Evolutionary conservation across 257 asterid genomes (phyloP).

Genomic region (Solanum raphanifolium): DNA sequence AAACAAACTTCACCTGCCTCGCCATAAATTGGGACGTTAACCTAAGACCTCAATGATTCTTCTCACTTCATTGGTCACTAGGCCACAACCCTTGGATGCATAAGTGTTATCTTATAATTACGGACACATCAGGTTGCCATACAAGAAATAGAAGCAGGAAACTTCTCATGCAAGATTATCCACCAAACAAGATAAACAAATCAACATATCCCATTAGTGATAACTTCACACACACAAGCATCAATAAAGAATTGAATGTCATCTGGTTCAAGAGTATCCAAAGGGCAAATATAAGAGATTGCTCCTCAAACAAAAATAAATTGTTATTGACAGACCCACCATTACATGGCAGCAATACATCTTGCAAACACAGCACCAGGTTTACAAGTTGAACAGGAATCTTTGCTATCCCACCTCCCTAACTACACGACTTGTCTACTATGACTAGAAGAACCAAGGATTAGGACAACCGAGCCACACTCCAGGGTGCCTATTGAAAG

Average conservation of each 20-base stretch:
- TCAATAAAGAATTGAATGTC: neutral
- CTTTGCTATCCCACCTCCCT: neutral
- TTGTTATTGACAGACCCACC: neutral
- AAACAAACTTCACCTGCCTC: neutral
- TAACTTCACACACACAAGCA: neutral
- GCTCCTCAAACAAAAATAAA: neutral
- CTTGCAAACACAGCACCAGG: neutral
- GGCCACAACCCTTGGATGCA: neutral
- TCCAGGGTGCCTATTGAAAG: neutral
- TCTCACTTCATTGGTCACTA: neutral
- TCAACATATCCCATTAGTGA: neutral
- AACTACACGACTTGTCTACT: neutral
- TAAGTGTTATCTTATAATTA: neutral
- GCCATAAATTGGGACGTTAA: neutral
- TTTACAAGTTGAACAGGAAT: neutral
- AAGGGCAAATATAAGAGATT: neutral
- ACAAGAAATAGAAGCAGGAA: neutral
- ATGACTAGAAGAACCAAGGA: neutral
- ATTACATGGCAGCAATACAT: neutral
- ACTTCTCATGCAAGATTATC: neutral
- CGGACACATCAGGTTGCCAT: neutral
- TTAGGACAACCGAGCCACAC: neutral
- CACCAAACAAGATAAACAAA: neutral
- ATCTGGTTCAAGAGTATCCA: neutral
- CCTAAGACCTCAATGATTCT: neutral